Base-by-base conservation (phyloP, 2,329 filamentous ascomycete species). In the Aspergillus pseudoglaucus region DNA sequence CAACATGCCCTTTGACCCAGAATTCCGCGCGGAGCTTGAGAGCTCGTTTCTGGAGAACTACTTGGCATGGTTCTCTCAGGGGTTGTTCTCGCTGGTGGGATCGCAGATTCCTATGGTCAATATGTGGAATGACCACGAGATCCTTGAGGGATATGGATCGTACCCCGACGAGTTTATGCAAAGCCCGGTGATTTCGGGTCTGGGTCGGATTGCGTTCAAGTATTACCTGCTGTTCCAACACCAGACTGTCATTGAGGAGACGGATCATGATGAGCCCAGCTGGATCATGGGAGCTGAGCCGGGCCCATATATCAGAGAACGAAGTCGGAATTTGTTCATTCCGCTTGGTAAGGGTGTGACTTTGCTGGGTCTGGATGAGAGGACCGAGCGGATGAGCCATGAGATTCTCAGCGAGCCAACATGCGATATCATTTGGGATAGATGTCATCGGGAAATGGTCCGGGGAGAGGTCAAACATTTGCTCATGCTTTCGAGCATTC, bases 201-300 rank as follows among this genome's bases (percentile, higher is more conserved):
- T 98, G 7, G 94, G 93, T 2, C 87, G 86, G 33, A 83, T 97
- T 44, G 91, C 91, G 0, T 97, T 93, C 79, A 98, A 98, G 67
- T 98, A 97, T 70, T 98, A 98, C 62, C 85, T 98, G 83, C 79
- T 98, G 7, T 98, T 98, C 73, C 93, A 98, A 67, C 93, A 98
- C 59, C 94, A 98, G 67, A 95, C 87, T 56, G 76, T 95, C 3
- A 73, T 82, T 1, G 81, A 84, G 41, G 93, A 98, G 71, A 89
- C 84, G 0, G 84, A 94, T 56, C 75, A 79, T 32, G 81, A 87
- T 2, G 94, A 98, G 66, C 88, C 91, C 2, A 96, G 89, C 63
- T 97, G 93, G 93, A 73, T 94, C 15, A 71, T 97, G 3, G 93
- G 93, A 5, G 74, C 79, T 20, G 75, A 79, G 30, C 87, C 85